Evolutionary conservation across 2,329 filamentous ascomycete species (phyloP), one percentile per base, ranked within the genome.

Genomic region (Aaosphaeria arxii): DNA sequence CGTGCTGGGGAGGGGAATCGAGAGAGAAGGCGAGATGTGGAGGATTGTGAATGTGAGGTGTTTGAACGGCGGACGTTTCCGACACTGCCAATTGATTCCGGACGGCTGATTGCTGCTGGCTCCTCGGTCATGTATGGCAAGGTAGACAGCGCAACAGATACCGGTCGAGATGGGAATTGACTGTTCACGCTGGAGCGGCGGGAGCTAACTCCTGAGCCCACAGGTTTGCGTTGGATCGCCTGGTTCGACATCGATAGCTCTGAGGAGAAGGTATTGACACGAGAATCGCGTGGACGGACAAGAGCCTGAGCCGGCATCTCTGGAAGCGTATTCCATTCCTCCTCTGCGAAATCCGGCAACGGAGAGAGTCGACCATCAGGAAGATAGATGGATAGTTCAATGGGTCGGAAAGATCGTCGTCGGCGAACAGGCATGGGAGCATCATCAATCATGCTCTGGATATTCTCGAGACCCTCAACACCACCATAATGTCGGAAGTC

Each of bases 321-420:
- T 39, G 58, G 51, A 35, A 59, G 50, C 11, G 47, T 47, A 11
- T 51, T 43, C 68, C 69, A 71, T 29, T 62, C 60, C 17, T 59
- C 57, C 5, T 54, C 54, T 13, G 56, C 50, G 42, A 73, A 73
- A 49, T 73, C 66, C 11, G 71, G 71, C 5, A 73, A 56, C 6
- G 70, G 69, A 11, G 69, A 72, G 3, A 73, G 58, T 32, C 64
- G 57, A 5, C 63, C 61, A 35, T 67, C 58, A 11, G 61, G 60
- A 4, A 66, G 50, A 44, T 72, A 72, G 32, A 73, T 71, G 9
- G 67, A 71, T 1, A 73, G 56, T 41, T 73, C 66, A 5, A 73
- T 53, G 4, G 70, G 71, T 29, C 64, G 57, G 48, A 72, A 71
- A 51, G 64, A 69, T 32, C 63, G 58, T 38, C 64, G 58, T 6